Evolutionary conservation across 1,284 basidiomycete genomes (phyloP), one percentile per base, ranked within the genome.

Genomic region (Exobasidium cylindrosporum): DNA sequence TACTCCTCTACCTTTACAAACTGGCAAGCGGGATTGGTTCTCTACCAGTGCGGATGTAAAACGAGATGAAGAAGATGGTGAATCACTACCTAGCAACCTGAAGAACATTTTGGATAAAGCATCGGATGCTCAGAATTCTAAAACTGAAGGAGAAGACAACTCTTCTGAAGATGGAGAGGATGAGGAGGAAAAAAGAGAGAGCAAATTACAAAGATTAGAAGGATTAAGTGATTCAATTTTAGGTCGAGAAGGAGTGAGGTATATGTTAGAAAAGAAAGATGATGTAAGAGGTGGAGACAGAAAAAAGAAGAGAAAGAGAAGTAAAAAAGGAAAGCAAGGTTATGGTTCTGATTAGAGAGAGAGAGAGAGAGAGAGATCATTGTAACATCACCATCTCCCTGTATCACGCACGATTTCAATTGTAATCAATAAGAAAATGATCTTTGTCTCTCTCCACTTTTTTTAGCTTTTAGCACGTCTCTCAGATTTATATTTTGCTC

Each of bases 11-110:
- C 17, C 40, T 21, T 23, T 44, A 17, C 30, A 43, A 21, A 6
- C 50, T 13, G 26, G 26, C 1, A 60, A 60, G 58, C 21, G 50
- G 24, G 32, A 60, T 28, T 60, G 58, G 58, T 60, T 60, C 21
- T 47, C 54, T 23, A 4, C 7, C 10, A 24, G 46, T 4, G 28
- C 30, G 10, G 11, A 11, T 31, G 10, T 13, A 32, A 5, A 47
- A 23, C 28, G 11, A 26, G 24, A 57, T 14, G 40, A 47, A 57
- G 30, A 23, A 11, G 54, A 57, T 4, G 35, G 28, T 24, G 35
- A 7, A 10, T 24, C 17, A 5, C 40, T 57, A n/a, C 47, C 47
- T 14, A 31, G 17, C 7, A 32, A 26, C 11, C 28, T 55, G 29
- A 45, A 55, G 29, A 32, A 32, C 53, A 45, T 50, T 26, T 14